Evolutionary conservation across 768 basidiomycete species (phyloP), one percentile per base, ranked within the genome.

Genomic region (Leccinum subtestaceum): DNA sequence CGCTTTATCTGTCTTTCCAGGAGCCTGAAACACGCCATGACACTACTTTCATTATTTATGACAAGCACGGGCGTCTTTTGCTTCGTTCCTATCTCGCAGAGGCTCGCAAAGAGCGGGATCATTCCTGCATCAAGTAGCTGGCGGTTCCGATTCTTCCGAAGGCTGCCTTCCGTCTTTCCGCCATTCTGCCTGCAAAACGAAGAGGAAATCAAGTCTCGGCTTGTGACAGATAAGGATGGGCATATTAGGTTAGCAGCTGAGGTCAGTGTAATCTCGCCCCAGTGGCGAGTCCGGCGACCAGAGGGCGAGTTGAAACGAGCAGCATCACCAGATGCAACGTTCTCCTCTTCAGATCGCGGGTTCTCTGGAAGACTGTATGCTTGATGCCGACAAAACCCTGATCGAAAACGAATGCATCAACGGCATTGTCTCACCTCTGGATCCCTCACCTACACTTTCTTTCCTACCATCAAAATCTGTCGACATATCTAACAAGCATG

Each of bases 21-120:
- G 19, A 25, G 12, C 21, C 19, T 1, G n/a, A 47, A n/a, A 50
- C 46, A 17, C 9, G 25, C 5, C 13, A 69, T 67, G 67, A 65
- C 68, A 2, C 55, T 70, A 2, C 50, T 68, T n/a, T 70, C 67
- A 3, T 21, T 61, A 2, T 68, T 70, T 45, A 65, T 61, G 65
- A 59, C 65, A 3, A 67, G 59, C 45, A 61, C 68, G 17, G 68
- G 68, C 21, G 49, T 69, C 5, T 70, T 69, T 55, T 69, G 67
- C 53, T 69, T 70, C 36, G 59, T 69, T 49, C 61, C 68, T 23
- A 69, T 70, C 34, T 67, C 57, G n/a, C 65, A 63, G 36, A 62
- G 68, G 61, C 67, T 69, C 27, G 32, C 65, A 21, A 60, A 62
- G 53, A 67, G 65, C 3, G 67, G 67, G 32, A 70, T 68, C 55